Conservation (phyloP, 257 asterid genomes). For the Solanum habrochaites region DNA sequence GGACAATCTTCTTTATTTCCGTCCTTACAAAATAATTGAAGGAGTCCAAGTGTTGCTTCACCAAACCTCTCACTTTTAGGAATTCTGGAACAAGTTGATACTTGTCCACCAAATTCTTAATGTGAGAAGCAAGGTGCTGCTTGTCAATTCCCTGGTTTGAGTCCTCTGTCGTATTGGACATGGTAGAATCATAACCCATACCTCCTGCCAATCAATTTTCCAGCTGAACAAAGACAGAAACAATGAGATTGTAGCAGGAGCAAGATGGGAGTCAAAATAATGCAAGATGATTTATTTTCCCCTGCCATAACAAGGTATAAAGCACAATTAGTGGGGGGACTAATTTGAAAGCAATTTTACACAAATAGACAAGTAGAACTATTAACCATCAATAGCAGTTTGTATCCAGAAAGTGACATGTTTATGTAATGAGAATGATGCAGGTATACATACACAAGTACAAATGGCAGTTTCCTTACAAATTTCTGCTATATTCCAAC, state of each 20-base stretch:
- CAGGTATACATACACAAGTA: background rate
- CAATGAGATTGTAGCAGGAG: background rate
- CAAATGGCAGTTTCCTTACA: background rate
- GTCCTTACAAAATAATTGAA: constrained; percentile 62
- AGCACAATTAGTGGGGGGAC: background rate
- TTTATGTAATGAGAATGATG: background rate
- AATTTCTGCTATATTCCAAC: background rate
- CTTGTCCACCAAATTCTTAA: constrained; percentile 61
- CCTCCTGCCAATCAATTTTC: background rate
- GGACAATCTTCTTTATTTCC: constrained; percentile 58
- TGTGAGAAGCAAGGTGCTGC: constrained; percentile 50
- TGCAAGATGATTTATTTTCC: background rate
- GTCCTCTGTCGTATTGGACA: background rate
- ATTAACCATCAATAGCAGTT: background rate
- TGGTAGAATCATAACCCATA: background rate
- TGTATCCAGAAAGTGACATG: background rate
- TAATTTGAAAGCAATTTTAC: background rate
- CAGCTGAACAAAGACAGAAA: background rate
- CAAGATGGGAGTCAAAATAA: background rate
- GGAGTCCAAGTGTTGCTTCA: constrained; percentile 89
- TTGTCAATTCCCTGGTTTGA: constrained; percentile 29
- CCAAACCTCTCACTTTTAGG: constrained; percentile 86
- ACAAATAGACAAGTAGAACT: background rate
- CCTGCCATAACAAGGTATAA: background rate
- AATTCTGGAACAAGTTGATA: constrained; percentile 73